A percentile compares a stretch with the other conserved stretches of the same genome.
Evolutionary conservation across 2,329 filamentous ascomycete genomes (phyloP).

Genomic region (Fusarium irregulare): DNA sequence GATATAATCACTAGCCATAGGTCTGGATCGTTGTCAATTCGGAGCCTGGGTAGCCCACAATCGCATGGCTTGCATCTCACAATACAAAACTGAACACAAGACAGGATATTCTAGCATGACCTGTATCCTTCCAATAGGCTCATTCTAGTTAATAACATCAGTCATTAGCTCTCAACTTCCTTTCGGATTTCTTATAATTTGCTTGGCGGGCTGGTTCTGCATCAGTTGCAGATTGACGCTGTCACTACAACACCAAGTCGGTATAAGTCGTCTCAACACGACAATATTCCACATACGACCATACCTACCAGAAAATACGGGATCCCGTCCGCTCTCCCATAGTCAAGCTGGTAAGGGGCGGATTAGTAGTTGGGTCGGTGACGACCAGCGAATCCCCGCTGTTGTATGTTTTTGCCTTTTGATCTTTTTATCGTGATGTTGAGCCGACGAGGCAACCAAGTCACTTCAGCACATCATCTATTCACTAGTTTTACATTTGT

Average conservation of each 20-base stretch:
- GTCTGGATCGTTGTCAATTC: neutral
- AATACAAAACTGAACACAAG: neutral
- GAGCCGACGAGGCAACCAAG: neutral
- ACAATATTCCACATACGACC: neutral
- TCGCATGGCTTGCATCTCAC: neutral
- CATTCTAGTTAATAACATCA: too few relatives aligned
- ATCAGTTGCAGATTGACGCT: neutral
- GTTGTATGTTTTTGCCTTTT: neutral
- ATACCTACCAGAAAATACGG: slow-evolving; percentile 11
- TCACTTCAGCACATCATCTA: neutral
- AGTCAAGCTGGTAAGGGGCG: slow-evolving; percentile 10
- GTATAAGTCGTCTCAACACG: neutral
- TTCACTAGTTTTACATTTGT: accelerated
- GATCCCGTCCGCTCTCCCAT: slow-evolving; percentile 13
- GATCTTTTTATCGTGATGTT: neutral
- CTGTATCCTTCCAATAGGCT: neutral
- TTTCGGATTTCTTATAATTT: too few relatives aligned
- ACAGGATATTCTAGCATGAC: neutral
- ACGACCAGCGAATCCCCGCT: slow-evolving; percentile 6
- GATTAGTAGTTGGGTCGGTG: slow-evolving; percentile 15
- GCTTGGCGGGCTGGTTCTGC: neutral
- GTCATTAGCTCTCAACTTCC: accelerated
- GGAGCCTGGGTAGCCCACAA: neutral
- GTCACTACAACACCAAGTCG: too few relatives aligned
- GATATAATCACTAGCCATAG: accelerated